Evolutionary conservation across 768 basidiomycete species (phyloP).

Genomic region (Russula abietina): DNA sequence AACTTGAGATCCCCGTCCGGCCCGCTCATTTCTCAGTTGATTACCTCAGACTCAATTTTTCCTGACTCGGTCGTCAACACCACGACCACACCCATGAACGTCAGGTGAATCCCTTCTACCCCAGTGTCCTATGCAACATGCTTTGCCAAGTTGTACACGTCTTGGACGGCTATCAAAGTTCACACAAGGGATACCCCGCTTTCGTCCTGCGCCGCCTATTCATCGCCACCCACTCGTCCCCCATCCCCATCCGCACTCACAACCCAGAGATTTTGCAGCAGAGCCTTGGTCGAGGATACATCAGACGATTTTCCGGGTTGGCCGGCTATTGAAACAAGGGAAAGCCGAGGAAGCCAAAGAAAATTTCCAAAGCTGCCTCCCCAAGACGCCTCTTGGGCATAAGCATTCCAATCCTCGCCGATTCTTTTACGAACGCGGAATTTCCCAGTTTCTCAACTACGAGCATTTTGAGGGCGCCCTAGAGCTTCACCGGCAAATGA

Average conservation of each 20-base stretch:
- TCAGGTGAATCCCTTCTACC: background rate
- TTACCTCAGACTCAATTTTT: background rate
- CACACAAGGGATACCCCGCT: background rate
- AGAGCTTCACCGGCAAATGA: constrained; percentile 40
- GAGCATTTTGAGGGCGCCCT: constrained; percentile 37
- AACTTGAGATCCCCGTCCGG: constrained; percentile 7
- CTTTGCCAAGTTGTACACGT: background rate
- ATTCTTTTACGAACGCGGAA: constrained; percentile 34
- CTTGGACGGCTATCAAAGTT: background rate
- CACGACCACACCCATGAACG: background rate
- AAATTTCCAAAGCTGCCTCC: background rate
- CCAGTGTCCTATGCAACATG: constrained; percentile 5
- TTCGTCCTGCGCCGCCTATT: background rate
- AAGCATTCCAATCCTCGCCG: constrained; percentile 10
- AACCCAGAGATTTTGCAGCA: too few relatives aligned
- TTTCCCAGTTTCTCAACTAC: constrained; percentile 38
- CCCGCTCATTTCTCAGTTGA: background rate
- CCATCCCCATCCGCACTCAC: background rate
- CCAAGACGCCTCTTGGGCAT: background rate
- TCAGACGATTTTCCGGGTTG: background rate
- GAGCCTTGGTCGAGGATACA: background rate
- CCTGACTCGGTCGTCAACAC: too few relatives aligned
- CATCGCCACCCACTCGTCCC: background rate
- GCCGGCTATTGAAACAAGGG: background rate
- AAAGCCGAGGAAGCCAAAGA: background rate